A percentile compares a stretch with the other conserved stretches of the same genome.
Evolutionary conservation across 1,284 basidiomycete genomes (phyloP).

Genomic region (Fomitopsis schrenkii): DNA sequence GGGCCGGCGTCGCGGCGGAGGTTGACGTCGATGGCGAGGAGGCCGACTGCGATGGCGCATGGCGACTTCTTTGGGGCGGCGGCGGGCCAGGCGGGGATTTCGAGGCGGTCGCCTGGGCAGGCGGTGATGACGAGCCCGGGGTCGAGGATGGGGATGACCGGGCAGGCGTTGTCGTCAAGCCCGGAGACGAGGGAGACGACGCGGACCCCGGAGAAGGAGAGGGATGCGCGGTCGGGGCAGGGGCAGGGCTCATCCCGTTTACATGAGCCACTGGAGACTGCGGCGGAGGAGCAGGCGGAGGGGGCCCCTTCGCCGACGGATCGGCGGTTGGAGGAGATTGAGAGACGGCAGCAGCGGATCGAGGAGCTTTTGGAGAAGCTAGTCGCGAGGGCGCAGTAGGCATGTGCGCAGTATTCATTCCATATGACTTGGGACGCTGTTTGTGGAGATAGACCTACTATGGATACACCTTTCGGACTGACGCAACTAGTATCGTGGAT

Average conservation of each 20-base stretch:
- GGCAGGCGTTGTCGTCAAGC: slow-evolving; percentile 28
- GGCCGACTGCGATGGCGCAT: slow-evolving; percentile 11
- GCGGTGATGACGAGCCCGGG: slow-evolving; percentile 9
- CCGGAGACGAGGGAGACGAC: slow-evolving; percentile 23
- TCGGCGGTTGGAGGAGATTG: slow-evolving; percentile 52
- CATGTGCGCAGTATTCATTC: background rate
- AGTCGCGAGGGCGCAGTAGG: slow-evolving; percentile 10
- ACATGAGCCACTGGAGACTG: slow-evolving; percentile 32
- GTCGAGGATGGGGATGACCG: slow-evolving; percentile 11
- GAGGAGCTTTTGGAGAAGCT: slow-evolving; percentile 51
- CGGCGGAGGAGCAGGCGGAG: slow-evolving; percentile 37
- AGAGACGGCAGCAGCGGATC: slow-evolving; percentile 59
- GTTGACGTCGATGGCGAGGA: slow-evolving; percentile 40
- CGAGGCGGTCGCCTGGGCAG: background rate
- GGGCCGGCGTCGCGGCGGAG: slow-evolving; percentile 56
- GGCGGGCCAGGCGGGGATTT: slow-evolving; percentile 11
- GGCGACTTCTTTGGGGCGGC: slow-evolving; percentile 10
- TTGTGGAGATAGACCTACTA: background rate
- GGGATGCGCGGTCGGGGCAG: background rate
- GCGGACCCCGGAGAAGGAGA: background rate
- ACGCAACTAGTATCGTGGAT: no score
- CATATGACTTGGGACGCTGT: background rate
- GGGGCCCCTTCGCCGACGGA: slow-evolving; percentile 28
- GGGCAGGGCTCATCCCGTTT: background rate
- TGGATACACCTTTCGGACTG: background rate